phyloP scores from a whole-genome alignment of 2,329 filamentous ascomycete genomes.

The Escovopsis weberi region DNA sequence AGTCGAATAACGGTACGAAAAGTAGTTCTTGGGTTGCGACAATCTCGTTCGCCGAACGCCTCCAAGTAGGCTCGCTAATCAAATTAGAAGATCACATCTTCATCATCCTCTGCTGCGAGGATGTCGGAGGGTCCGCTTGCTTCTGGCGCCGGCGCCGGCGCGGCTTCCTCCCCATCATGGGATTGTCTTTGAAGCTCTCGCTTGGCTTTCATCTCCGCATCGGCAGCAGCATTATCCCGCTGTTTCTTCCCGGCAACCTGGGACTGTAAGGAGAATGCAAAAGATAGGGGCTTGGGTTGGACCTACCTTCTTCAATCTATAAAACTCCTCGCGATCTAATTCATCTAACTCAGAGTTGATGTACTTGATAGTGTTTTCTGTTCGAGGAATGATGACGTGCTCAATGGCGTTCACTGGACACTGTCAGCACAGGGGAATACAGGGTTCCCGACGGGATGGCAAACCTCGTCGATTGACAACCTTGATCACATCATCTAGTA shows the following conservation, averaged over 20 bases:
- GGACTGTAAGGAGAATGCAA: background rate
- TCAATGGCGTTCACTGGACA: constrained; percentile 78
- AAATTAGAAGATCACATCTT: constrained; percentile 72
- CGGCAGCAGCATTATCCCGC: constrained; percentile 55
- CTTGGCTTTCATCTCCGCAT: constrained; percentile 63
- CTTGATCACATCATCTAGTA: constrained; percentile 97
- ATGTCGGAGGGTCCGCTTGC: constrained; percentile 41
- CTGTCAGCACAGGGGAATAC: constrained; percentile 9
- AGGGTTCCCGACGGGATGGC: constrained; percentile 10
- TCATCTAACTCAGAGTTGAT: constrained; percentile 98
- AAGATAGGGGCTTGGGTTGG: background rate
- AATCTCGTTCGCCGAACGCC: too few relatives aligned
- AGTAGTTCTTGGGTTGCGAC: background rate
- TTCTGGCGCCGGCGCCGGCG: constrained; percentile 9
- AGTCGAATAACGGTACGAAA: constrained; percentile 2
- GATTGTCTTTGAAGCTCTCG: constrained; percentile 34
- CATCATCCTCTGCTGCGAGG: constrained; percentile 60
- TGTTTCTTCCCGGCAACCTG: constrained; percentile 70
- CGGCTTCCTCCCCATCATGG: constrained; percentile 16
- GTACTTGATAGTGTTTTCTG: constrained; percentile 99
- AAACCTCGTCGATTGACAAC: constrained; percentile 88
- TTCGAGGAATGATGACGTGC: constrained; percentile 92
- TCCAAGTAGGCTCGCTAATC: too few relatives aligned
- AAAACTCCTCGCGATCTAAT: constrained; percentile 95
- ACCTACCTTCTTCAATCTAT: constrained; percentile 71